Evolutionary conservation across 805 yeast genomes (phyloP), one percentile per base, ranked within the genome.

Genomic region (Myxozyma monticola): DNA sequence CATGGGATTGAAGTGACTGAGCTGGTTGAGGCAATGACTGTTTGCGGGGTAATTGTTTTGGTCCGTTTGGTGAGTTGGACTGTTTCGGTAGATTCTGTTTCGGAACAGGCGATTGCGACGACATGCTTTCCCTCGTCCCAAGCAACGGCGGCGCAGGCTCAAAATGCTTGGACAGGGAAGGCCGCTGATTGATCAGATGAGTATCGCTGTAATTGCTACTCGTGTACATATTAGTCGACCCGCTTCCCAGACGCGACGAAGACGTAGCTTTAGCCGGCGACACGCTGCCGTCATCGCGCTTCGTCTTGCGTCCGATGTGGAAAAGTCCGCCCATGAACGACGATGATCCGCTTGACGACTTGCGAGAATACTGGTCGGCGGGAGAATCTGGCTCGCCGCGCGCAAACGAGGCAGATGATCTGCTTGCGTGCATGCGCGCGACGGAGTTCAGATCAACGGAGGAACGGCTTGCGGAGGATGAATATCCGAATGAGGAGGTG

Each of bases 311-410:
- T 26, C 57, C 57, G 25, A 53, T 21, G 26, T 53, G 57, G 34
- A 53, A 53, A 4, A 53, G 17, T 18, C 55, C 48, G 18, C 55
- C 50, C 57, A 53, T 53, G 39, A 53, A 53, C 5, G 48, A 40
- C 6, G 43, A 41, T 9, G 34, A 37, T 2, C 37, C 44, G 18
- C 31, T 10, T n/a, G 45, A 40, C 18, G 39, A 22, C 20, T 41
- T 47, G 30, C 51, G 40, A 6, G 36, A n/a, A n/a, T 33, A 18
- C 10, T 29, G n/a, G 17, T 37, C 26, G 25, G 18, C 24, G 25
- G 42, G 17, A 24, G 10, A 20, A 20, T 45, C 39, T 34, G n/a
- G n/a, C n/a, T 25, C 18, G 22, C 14, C 25, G 20, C 34, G 28
- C 9, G 40, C 17, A 15, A 25, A 33, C 9, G 42, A 28, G 15